Evolutionary conservation across 495 filamentous ascomycete species (phyloP).

Genomic region (Hyaloscypha variabilis): DNA sequence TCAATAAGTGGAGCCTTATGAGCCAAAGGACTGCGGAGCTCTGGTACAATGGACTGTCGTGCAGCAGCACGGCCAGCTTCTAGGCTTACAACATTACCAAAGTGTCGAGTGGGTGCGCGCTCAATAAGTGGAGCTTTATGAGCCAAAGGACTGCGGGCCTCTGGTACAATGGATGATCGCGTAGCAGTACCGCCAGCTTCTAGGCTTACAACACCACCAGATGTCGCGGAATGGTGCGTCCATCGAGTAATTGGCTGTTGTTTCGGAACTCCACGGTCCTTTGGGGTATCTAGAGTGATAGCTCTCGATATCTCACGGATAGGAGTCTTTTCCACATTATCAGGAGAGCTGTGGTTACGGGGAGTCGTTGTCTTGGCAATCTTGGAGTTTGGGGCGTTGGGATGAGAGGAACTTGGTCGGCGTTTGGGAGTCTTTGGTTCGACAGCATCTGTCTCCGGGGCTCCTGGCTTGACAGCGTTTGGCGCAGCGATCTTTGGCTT

Average conservation of each 20-base stretch:
- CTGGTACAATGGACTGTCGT: background rate
- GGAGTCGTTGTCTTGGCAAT: background rate
- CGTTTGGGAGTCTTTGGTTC: background rate
- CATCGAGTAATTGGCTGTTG: background rate
- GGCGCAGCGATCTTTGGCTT: background rate
- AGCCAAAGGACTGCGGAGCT: too few species aligned
- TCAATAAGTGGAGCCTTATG: too few species aligned
- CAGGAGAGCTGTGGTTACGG: background rate
- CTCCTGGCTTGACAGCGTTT: background rate
- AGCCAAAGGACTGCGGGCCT: too few species aligned
- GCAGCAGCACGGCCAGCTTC: too few species aligned
- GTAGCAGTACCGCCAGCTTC: too few species aligned
- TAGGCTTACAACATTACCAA: too few species aligned
- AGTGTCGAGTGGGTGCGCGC: too few species aligned
- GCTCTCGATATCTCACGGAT: background rate
- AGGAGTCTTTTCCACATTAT: background rate
- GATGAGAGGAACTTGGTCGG: background rate
- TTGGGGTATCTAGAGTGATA: too few species aligned
- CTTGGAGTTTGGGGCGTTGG: background rate
- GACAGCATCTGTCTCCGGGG: background rate
- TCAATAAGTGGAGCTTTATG: too few species aligned
- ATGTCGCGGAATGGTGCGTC: too few species aligned
- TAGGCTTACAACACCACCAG: too few species aligned
- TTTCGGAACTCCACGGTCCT: too few species aligned
- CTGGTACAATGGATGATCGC: background rate